Base-by-base conservation (phyloP, 2,329 filamentous ascomycete species). In the Ophiocordyceps camponoti-floridani region DNA sequence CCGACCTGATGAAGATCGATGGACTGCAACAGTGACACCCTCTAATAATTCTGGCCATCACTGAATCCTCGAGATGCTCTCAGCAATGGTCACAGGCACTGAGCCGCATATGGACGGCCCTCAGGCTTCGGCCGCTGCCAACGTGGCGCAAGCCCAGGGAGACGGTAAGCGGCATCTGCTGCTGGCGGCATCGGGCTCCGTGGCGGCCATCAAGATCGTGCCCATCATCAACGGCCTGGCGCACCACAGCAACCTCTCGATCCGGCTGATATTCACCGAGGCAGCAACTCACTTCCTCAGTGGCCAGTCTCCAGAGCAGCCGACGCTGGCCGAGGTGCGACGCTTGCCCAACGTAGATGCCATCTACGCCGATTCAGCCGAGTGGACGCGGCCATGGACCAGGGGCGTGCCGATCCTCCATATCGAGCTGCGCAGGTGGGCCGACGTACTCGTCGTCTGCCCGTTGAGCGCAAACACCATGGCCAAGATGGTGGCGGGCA, bases 161-260 rank as follows among this genome's bases (percentile, higher is more conserved):
- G 65, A 68, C 43, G 61, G 60, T 49, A 68, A 67, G 47, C 54
- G 52, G 12, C 66, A 69, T 45, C 53, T 69, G 12, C 54, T 69
- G 1, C 56, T 69, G 6, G 64, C 66, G 0, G 63, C 63, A 5
- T 58, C 56, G 7, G 65, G 67, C 27, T 69, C 82, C 1, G 85
- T 94, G n/a, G 88, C 88, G 13, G 86, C 84, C 7, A 94, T 94
- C 56, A 95, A 95, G 58, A 65, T 86, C 3, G 77, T 77, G 2
- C 66, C 73, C 37, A 84, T 88, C 51, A 67, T 82, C 47, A 55
- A 63, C 16, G 69, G 77, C 2, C 70, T 88, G 4, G 68, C 62
- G 14, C 52, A 57, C 41, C 69, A 52, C 54, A 58, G 50, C 56
- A 71, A 64, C 42, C 67, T 95, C 46, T 86, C 84, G 10, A 86